These are phyloP conservation scores for Protostelium mycophagum DNA, from an alignment of 78 protist genomes.

Conservation along the genomic window DNA sequence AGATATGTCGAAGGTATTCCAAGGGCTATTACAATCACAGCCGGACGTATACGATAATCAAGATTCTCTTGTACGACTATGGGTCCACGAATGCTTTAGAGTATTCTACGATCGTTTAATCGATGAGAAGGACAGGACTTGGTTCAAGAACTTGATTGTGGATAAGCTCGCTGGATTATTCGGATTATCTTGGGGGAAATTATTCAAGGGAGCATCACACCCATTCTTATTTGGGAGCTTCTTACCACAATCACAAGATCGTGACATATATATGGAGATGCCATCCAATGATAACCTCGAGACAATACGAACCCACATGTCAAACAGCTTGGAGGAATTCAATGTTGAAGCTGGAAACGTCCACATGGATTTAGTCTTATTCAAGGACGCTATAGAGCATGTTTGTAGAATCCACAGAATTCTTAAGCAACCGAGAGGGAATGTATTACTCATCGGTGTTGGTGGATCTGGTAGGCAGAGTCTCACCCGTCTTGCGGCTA, in stretches of 20 bases:
- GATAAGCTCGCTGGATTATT: constrained; percentile 21
- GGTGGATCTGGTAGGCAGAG: constrained; percentile 78
- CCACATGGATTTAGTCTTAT: constrained; percentile 68
- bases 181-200: constrained; percentile 10
- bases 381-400: constrained; percentile 73
- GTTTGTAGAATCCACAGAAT: constrained; percentile 65
- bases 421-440: constrained; percentile 58
- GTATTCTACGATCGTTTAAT: constrained; percentile 96
- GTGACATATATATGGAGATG: constrained; percentile 3
- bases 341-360: constrained; percentile 32
- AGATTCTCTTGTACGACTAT: constrained; percentile 83
- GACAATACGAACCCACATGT: constrained; percentile 4
- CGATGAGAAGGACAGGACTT: constrained; percentile 67
- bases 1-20: constrained; percentile 83
- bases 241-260: background rate
- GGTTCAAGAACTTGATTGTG: constrained; percentile 77
- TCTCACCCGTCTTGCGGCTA: constrained; percentile 70
- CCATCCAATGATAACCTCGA: background rate
- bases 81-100: constrained; percentile 96
- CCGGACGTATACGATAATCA: constrained; percentile 15
- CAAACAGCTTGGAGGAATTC: constrained; percentile 73
- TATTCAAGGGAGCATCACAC: background rate
- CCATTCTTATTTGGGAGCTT: constrained; percentile 61
- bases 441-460: constrained; percentile 78
- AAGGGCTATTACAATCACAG: constrained; percentile 49